Conservation (phyloP, 1,284 basidiomycete species). For the Boletus sp. region DNA sequence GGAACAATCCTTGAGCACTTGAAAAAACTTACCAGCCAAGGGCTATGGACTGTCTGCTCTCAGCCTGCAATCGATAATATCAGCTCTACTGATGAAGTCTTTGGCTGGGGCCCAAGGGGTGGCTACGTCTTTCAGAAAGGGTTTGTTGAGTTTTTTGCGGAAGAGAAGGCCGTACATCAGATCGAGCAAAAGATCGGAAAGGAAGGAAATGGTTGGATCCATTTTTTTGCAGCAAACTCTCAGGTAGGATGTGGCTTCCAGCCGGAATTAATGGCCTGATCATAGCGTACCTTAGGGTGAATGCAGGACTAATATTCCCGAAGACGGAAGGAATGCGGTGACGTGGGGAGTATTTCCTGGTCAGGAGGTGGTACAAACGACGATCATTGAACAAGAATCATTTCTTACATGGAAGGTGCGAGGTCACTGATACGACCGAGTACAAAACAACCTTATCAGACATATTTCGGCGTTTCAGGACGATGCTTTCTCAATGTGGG, state of each 20-base stretch:
- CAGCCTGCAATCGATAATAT: conserved; percentile 92
- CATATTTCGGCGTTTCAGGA: conserved; percentile 52
- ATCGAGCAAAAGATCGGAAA: conserved; percentile 61
- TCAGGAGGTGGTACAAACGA: conserved; percentile 94
- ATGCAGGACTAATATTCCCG: conserved; percentile 76
- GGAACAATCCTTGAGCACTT: conserved; percentile 78
- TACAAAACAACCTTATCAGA: neutral
- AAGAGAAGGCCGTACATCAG: conserved; percentile 57
- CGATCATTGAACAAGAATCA: conserved; percentile 92
- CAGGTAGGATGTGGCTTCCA: conserved; percentile 47
- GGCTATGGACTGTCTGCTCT: conserved; percentile 96
- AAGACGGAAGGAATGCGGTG: conserved; percentile 88
- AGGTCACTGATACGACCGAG: neutral
- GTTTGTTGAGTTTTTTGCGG: conserved; percentile 96
- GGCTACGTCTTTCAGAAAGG: conserved; percentile 98
- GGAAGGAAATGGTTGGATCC: conserved; percentile 64
- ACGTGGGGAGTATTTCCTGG: conserved; percentile 99
- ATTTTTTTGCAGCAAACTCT: conserved; percentile 84
- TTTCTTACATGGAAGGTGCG: conserved; percentile 91
- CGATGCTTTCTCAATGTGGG: conserved; percentile 97
- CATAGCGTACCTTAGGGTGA: conserved; percentile 59
- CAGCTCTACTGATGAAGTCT: conserved; percentile 68
- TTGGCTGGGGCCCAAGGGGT: conserved; percentile 91
- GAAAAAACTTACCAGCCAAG: conserved; percentile 69
- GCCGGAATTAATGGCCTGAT: neutral